Percentiles rank a stretch among this genome's conserved stretches.
Conservation (phyloP, 2,329 filamentous ascomycete genomes). For the Aureobasidium sp. region DNA sequence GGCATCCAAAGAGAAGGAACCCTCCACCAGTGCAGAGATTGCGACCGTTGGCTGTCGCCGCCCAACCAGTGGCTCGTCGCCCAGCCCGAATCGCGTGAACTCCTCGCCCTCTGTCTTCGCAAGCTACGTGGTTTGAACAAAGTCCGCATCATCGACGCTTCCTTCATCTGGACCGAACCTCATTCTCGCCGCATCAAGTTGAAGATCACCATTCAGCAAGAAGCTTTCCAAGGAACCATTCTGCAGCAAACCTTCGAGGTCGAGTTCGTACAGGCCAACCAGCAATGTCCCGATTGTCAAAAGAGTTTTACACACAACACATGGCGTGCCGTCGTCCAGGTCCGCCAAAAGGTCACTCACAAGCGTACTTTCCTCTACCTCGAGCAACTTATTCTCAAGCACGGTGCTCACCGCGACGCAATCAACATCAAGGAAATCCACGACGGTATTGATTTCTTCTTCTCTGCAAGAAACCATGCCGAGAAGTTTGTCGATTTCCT, state of each 20-base stretch:
- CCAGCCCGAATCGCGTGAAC: slow-evolving; percentile 77
- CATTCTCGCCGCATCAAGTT: slow-evolving; percentile 89
- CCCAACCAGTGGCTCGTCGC: slow-evolving; percentile 83
- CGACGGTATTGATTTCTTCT: slow-evolving; percentile 95
- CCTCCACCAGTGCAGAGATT: slow-evolving; percentile 87
- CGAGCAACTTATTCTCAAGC: slow-evolving; percentile 93
- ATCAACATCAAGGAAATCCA: slow-evolving; percentile 98
- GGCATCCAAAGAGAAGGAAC: slow-evolving; percentile 87
- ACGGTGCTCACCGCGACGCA: slow-evolving; percentile 81
- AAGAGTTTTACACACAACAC: slow-evolving; percentile 97
- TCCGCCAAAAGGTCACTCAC: slow-evolving; percentile 93
- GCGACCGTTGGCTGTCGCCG: slow-evolving; percentile 86
- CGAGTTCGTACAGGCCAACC: slow-evolving; percentile 79
- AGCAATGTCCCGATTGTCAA: slow-evolving; percentile 90
- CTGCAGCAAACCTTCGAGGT: slow-evolving; percentile 95
- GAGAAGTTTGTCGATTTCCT: slow-evolving; percentile 91
- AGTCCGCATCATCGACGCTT: slow-evolving; percentile 89
- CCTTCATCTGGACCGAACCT: slow-evolving; percentile 97
- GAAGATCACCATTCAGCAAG: slow-evolving; percentile 86
- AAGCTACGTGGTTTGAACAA: slow-evolving; percentile 81
- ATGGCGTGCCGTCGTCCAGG: slow-evolving; percentile 88
- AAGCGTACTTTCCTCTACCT: slow-evolving; percentile 81
- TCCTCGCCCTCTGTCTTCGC: slow-evolving; percentile 83
- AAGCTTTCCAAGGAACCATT: slow-evolving; percentile 58
- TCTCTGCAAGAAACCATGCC: slow-evolving; percentile 79